A percentile compares a stretch with the other conserved stretches of the same genome.
These are phyloP conservation scores for Ulmus americana DNA, from an alignment of 331 rosid genomes.

Conservation along the genomic window DNA sequence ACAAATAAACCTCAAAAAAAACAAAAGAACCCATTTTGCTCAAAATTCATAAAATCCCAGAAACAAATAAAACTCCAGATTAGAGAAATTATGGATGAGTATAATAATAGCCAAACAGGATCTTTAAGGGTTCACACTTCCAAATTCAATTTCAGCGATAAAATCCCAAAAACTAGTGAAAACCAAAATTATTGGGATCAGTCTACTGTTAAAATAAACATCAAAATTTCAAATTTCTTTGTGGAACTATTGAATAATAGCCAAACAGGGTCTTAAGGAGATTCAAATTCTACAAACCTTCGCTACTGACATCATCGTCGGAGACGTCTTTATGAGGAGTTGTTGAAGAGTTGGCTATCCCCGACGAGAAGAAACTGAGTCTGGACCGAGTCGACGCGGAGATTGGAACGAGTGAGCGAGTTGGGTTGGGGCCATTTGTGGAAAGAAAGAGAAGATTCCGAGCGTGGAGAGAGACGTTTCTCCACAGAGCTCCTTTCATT, in stretches of 20 bases:
- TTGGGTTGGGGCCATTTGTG: not conserved
- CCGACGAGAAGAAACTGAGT: slow-evolving; percentile 27
- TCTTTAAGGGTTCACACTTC: not conserved
- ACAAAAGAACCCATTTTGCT: not conserved
- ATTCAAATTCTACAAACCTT: slow-evolving; percentile 19
- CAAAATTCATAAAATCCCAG: not conserved
- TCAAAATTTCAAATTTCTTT: too few relatives aligned
- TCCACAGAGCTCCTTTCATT: slow-evolving; percentile 43
- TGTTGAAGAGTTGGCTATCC: slow-evolving; percentile 2
- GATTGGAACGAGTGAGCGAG: slow-evolving; percentile 18
- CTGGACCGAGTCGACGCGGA: slow-evolving; percentile 23
- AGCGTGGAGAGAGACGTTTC: slow-evolving; percentile 35
- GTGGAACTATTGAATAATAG: not conserved
- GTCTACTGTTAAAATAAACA: too few relatives aligned
- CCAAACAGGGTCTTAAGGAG: not conserved
- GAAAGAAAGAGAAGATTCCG: slow-evolving; percentile 33
- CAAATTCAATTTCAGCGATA: not conserved
- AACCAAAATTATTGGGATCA: not conserved
- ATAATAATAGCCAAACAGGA: too few relatives aligned
- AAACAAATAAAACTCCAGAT: not conserved
- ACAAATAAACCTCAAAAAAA: too few relatives aligned
- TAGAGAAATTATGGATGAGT: not conserved
- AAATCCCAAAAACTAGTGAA: not conserved
- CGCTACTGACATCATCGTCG: slow-evolving; percentile 10
- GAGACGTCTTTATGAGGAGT: slow-evolving; percentile 5